A percentile compares a stretch with the other conserved stretches of the same genome.
Conservation (phyloP, 2,329 filamentous ascomycete genomes). For the Fusarium sp. region DNA sequence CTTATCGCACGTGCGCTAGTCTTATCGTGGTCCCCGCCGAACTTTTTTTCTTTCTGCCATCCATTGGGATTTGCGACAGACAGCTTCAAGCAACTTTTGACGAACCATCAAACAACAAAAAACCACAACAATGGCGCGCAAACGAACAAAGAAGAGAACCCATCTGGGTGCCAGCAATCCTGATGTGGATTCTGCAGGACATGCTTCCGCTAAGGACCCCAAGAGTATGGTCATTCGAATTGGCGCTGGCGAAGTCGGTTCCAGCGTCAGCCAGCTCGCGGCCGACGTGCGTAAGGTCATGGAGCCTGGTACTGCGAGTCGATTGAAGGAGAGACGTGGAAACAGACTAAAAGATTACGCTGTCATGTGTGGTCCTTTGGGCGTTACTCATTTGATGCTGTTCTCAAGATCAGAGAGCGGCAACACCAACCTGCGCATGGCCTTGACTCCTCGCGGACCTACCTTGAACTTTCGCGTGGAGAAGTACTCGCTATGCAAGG, state of each 20-base stretch:
- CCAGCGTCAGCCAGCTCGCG: slow-evolving; percentile 90
- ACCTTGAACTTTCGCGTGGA: slow-evolving; percentile 95
- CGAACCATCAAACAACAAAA: slow-evolving; percentile 19
- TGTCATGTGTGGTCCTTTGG: slow-evolving; percentile 93
- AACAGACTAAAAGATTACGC: slow-evolving; percentile 94
- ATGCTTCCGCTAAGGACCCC: slow-evolving; percentile 76
- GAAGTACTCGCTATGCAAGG: slow-evolving; percentile 93
- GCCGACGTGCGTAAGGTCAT: slow-evolving; percentile 93
- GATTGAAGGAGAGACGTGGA: slow-evolving; percentile 87
- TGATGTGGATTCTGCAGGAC: slow-evolving; percentile 67
- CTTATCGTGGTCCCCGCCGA: slow-evolving; percentile 53
- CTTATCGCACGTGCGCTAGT: slow-evolving; percentile 50
- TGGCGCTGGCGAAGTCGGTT: slow-evolving; percentile 91
- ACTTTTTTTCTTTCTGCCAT: slow-evolving; percentile 52
- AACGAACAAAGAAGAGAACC: slow-evolving; percentile 88
- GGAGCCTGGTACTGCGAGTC: slow-evolving; percentile 92
- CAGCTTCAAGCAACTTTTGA: slow-evolving; percentile 23
- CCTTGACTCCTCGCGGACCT: slow-evolving; percentile 88
- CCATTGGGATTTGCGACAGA: slow-evolving; percentile 42
- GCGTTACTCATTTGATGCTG: slow-evolving; percentile 90
- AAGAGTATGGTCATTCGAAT: slow-evolving; percentile 99
- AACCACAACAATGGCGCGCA: slow-evolving; percentile 75
- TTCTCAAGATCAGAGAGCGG: slow-evolving; percentile 91
- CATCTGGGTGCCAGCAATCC: slow-evolving; percentile 77
- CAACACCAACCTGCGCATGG: slow-evolving; percentile 91